Evolutionary conservation across 2,329 filamentous ascomycete genomes (phyloP), one percentile per base, ranked within the genome.

Genomic region (Pleurostoma richardsiae): DNA sequence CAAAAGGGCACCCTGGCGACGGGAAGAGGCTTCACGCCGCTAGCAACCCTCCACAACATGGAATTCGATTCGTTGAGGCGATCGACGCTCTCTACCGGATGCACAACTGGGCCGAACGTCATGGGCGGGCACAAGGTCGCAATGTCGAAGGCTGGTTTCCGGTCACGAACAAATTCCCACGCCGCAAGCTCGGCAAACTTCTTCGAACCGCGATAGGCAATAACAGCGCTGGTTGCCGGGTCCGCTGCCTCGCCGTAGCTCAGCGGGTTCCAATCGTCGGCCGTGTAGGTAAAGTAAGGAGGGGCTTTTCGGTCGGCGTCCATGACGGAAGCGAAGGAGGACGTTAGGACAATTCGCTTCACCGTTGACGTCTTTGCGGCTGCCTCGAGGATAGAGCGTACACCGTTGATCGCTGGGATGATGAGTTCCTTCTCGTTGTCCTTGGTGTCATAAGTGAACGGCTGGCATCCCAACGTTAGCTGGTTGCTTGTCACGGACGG

Each of bases 11-110:
- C 45, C n/a, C 10, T 3, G 5, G 46, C 45, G 1, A 39, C 26
- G 7, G 33, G 33, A 8, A 36, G n/a, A 8, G 51, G 49, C 19
- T 50, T 52, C 31, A 86, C 73, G 29, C 73, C 70, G 2, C 77
- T 66, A 52, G 79, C 82, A 60, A 70, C 76, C 49, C 79, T 76
- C 1, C 86, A 86, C 5, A 72, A 75, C 11, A 85, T 73, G 44
- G 86, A 74, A 60, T 90, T 90, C 10, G 84, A 88, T 1, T 85
- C 87, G 67, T 90, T 91, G 51, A 90, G 69, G 2, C 68, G 69
- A n/a, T 80, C 76, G 1, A 87, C 70, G 27, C 70, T 75, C 50
- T 82, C 76, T 3, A 90, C 71, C 53, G 82, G 82, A 54, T 85
- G 76, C 42, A 82, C 75, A 5, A 85, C 41, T 1, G 70, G 65